A percentile compares a stretch with the other conserved stretches of the same genome.
Evolutionary conservation across 805 yeast species (phyloP).

Genomic region (Myxozyma neotropica): DNA sequence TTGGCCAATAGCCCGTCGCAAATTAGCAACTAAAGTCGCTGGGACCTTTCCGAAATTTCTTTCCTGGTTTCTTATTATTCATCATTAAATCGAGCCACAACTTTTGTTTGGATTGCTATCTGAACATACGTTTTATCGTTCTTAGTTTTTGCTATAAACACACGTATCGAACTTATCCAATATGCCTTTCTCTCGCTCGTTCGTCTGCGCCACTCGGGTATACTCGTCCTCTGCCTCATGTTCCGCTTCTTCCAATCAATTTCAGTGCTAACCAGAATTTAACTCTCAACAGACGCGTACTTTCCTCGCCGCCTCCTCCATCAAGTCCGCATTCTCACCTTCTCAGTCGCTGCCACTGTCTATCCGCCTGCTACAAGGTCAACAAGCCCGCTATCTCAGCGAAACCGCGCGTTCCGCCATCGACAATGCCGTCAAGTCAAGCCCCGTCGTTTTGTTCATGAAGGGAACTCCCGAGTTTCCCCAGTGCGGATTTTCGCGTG

Average conservation of each 20-base stretch:
- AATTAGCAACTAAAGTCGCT: not conserved
- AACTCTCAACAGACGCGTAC: constrained; percentile 12
- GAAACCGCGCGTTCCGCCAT: constrained; percentile 82
- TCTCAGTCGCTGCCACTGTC: constrained; percentile 11
- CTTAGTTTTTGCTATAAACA: not conserved
- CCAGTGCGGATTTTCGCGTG: constrained; percentile 95
- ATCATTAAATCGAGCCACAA: too few relatives aligned
- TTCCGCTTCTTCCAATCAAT: too few relatives aligned
- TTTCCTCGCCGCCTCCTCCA: constrained; percentile 10
- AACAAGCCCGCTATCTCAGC: constrained; percentile 56
- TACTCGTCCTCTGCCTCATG: too few relatives aligned
- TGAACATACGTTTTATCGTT: not conserved
- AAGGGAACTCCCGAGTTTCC: constrained; percentile 98
- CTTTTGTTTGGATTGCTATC: not conserved
- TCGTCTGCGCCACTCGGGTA: constrained; percentile 19
- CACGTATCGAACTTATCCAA: not conserved
- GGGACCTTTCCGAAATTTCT: not conserved
- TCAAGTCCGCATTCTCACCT: constrained; percentile 11
- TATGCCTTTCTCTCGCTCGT: constrained; percentile 22
- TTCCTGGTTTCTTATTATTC: not conserved
- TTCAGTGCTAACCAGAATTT: too few relatives aligned
- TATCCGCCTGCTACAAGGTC: constrained; percentile 15
- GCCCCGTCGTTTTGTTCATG: constrained; percentile 97
- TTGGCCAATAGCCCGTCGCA: not conserved
- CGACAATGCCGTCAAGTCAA: constrained; percentile 78